Evolutionary conservation across 2,329 filamentous ascomycete species (phyloP).

Genomic region (Teratosphaeria viscida): DNA sequence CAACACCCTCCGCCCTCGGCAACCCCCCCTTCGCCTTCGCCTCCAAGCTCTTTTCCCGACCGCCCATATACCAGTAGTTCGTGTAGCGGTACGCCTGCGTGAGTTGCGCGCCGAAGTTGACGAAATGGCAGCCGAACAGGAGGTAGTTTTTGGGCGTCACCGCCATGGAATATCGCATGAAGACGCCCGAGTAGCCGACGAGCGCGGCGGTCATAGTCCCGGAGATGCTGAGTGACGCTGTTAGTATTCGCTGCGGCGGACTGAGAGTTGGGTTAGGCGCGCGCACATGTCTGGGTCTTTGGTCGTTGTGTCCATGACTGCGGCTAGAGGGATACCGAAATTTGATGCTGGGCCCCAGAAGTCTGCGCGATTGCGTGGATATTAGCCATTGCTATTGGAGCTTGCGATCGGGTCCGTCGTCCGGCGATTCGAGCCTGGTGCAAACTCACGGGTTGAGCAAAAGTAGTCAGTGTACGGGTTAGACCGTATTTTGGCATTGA

Average conservation of each 20-base stretch:
- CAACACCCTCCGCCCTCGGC: conserved; percentile 10
- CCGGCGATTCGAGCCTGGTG: neutral
- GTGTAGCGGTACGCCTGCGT: conserved; percentile 53
- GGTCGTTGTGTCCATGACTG: conserved; percentile 41
- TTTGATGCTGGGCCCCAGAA: conserved; percentile 43
- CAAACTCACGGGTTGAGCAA: conserved; percentile 42
- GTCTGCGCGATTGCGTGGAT: conserved; percentile 36
- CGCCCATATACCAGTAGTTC: conserved; percentile 47
- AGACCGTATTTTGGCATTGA: conserved; percentile 43
- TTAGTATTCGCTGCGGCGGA: neutral
- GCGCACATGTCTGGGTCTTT: conserved; percentile 44
- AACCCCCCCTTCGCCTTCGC: conserved; percentile 30
- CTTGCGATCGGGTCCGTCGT: neutral
- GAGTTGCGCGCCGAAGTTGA: conserved; percentile 53
- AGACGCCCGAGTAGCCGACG: conserved; percentile 50
- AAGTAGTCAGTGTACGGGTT: conserved; percentile 42
- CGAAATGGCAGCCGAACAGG: conserved; percentile 55
- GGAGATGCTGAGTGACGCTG: conserved; percentile 45
- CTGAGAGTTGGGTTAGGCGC: neutral
- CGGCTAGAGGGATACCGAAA: conserved; percentile 45
- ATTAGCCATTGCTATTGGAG: conserved; percentile 3
- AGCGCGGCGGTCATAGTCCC: conserved; percentile 54
- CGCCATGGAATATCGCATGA: conserved; percentile 58
- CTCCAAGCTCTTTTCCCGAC: conserved; percentile 30
- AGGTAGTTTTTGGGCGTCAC: conserved; percentile 56